phyloP scores from a whole-genome alignment of 148 eudicot genomes.

The Fagopyrum homotropicum region DNA sequence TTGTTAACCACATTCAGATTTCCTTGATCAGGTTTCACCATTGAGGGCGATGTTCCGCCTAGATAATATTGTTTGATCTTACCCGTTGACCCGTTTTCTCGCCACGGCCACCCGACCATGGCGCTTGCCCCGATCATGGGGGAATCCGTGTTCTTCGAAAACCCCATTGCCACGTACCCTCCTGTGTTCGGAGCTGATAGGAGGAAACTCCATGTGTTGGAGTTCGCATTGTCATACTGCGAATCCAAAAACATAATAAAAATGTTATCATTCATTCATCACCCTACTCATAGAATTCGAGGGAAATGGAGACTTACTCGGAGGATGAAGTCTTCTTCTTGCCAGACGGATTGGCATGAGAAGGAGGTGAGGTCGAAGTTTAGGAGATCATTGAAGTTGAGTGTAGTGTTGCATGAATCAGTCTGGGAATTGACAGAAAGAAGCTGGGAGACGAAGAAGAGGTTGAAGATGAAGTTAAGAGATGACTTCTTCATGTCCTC shows the following conservation, averaged over 20 bases:
- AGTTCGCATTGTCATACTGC: conserved; percentile 42
- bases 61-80: conserved; percentile 37
- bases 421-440: conserved; percentile 40
- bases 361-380: conserved; percentile 46
- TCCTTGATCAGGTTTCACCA: conserved; percentile 41
- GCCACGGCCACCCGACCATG: conserved; percentile 84
- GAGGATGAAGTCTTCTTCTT: conserved; percentile 37
- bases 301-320: conserved; percentile 40
- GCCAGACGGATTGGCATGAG: conserved; percentile 55
- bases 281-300: background rate
- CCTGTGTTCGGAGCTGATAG: conserved; percentile 51
- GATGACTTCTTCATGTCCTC: conserved; percentile 24
- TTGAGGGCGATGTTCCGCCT: conserved; percentile 15
- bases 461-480: conserved; percentile 22
- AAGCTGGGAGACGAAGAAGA: conserved; percentile 18
- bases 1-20: conserved; percentile 31
- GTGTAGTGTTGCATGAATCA: conserved; percentile 43
- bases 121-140: conserved; percentile 70
- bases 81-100: conserved; percentile 22
- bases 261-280: background rate
- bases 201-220: conserved; percentile 64
- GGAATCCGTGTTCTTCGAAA: conserved; percentile 40
- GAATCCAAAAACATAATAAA: no score
- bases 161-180: conserved; percentile 56
- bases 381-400: conserved; percentile 26